Evolutionary conservation across 495 filamentous ascomycete species (phyloP).

Genomic region (Penicillium desertorum): DNA sequence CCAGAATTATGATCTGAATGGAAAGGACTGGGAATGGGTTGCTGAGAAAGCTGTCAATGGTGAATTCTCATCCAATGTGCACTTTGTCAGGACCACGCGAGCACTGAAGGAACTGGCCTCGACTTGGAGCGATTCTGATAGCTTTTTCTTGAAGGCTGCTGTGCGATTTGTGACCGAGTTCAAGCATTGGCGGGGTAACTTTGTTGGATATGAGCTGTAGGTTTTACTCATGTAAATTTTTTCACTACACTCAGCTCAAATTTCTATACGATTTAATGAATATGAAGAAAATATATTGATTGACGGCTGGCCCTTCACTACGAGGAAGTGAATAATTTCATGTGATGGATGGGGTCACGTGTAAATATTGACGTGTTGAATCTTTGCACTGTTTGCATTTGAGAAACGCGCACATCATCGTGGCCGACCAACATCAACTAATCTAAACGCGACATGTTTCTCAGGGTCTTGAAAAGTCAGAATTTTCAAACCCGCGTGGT

Average conservation of each 20-base stretch:
- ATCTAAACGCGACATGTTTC: neutral
- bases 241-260: neutral
- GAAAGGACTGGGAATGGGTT: constrained; percentile 74
- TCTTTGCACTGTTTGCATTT: constrained; percentile 11
- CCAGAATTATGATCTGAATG: constrained; percentile 55
- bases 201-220: constrained; percentile 33
- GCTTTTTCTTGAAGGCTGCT: constrained; percentile 75
- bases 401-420: neutral
- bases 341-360: neutral
- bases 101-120: constrained; percentile 69
- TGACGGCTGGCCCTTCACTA: neutral
- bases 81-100: constrained; percentile 79
- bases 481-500: neutral
- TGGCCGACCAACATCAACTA: neutral
- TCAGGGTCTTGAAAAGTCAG: too few species aligned
- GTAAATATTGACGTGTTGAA: neutral
- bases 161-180: constrained; percentile 79
- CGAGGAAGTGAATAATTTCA: neutral
- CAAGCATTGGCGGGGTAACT: constrained; percentile 64
- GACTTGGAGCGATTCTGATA: constrained; percentile 82
- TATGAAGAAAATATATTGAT: neutral
- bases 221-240: neutral
- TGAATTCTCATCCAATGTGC: constrained; percentile 65
- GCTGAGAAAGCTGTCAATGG: constrained; percentile 65
- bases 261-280: neutral